These are phyloP conservation scores for Stylonectria norvegica DNA, from an alignment of 2,329 filamentous ascomycete species.

Conservation along the genomic window DNA sequence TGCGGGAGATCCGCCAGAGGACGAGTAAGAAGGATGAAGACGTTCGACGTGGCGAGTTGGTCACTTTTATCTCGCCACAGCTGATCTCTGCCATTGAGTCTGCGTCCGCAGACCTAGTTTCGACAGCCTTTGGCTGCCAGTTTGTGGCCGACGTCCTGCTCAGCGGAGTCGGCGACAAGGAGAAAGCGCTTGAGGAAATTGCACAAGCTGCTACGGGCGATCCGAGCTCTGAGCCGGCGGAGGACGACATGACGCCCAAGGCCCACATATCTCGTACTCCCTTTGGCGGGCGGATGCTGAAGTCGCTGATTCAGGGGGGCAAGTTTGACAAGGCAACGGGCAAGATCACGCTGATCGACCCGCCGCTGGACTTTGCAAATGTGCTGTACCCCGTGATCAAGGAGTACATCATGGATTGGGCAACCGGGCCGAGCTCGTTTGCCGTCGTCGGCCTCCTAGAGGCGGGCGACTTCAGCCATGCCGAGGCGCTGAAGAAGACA, in stretches of 20 bases:
- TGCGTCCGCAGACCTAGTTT: slow-evolving; percentile 64
- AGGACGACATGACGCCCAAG: slow-evolving; percentile 38
- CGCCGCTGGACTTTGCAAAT: slow-evolving; percentile 75
- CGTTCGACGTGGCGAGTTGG: slow-evolving; percentile 70
- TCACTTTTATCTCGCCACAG: slow-evolving; percentile 68
- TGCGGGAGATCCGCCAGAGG: slow-evolving; percentile 72
- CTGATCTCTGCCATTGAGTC: slow-evolving; percentile 71
- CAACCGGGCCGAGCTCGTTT: slow-evolving; percentile 80
- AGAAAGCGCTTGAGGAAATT: slow-evolving; percentile 66
- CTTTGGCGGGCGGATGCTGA: slow-evolving; percentile 78
- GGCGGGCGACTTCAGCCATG: slow-evolving; percentile 64
- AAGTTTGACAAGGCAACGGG: slow-evolving; percentile 75
- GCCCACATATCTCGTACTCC: slow-evolving; percentile 59
- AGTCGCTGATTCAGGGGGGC: slow-evolving; percentile 85
- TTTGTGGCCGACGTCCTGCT: slow-evolving; percentile 81
- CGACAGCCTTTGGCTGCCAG: slow-evolving; percentile 80
- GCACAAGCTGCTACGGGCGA: slow-evolving; percentile 61
- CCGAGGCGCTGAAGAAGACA: slow-evolving; percentile 62
- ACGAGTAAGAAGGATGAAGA: slow-evolving; percentile 93
- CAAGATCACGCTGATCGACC: slow-evolving; percentile 66
- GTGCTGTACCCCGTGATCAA: slow-evolving; percentile 80
- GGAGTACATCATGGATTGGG: slow-evolving; percentile 74
- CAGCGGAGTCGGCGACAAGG: slow-evolving; percentile 70
- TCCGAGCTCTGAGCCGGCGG: slow-evolving; percentile 41
- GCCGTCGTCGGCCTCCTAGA: slow-evolving; percentile 81